Conservation (phyloP, 2,329 filamentous ascomycete species). For the Ophiocordyceps camponoti-leonardi region DNA sequence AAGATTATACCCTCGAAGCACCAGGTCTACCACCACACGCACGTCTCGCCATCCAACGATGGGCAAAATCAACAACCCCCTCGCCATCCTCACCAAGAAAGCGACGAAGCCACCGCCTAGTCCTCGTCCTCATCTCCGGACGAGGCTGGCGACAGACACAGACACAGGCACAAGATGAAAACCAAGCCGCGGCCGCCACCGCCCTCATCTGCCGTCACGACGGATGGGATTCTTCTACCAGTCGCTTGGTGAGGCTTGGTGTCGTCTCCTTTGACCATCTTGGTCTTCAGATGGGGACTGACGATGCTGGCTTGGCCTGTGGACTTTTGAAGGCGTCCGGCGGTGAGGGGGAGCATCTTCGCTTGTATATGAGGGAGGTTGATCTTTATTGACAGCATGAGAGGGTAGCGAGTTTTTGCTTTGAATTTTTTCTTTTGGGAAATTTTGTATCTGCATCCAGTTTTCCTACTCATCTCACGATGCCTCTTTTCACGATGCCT, state of each 20-base stretch:
- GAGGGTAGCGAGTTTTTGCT: neutral
- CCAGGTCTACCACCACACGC: conserved; percentile 6
- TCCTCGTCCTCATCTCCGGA: conserved; percentile 13
- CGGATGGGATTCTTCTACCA: conserved; percentile 10
- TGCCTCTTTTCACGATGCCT: neutral
- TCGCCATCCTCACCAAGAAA: neutral
- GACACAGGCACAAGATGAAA: too few species aligned
- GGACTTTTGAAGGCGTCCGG: neutral
- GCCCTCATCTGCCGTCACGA: conserved; percentile 12
- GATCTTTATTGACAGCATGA: conserved; percentile 15
- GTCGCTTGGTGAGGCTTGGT: conserved; percentile 14
- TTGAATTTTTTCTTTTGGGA: neutral
- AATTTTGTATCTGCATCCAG: neutral
- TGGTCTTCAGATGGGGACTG: too few species aligned
- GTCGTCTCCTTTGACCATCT: conserved; percentile 11
- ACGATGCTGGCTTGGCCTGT: conserved; percentile 7
- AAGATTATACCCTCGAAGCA: neutral
- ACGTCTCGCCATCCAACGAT: conserved; percentile 4
- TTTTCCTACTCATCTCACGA: too few species aligned
- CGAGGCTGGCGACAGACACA: conserved; percentile 11
- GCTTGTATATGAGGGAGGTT: conserved; percentile 13
- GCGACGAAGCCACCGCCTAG: conserved; percentile 6
- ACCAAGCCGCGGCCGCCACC: conserved; percentile 9
- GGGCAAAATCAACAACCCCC: conserved; percentile 6
- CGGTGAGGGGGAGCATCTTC: neutral